phyloP scores from a whole-genome alignment of 116 monocot genomes.

The Cymodocea nodosa region DNA sequence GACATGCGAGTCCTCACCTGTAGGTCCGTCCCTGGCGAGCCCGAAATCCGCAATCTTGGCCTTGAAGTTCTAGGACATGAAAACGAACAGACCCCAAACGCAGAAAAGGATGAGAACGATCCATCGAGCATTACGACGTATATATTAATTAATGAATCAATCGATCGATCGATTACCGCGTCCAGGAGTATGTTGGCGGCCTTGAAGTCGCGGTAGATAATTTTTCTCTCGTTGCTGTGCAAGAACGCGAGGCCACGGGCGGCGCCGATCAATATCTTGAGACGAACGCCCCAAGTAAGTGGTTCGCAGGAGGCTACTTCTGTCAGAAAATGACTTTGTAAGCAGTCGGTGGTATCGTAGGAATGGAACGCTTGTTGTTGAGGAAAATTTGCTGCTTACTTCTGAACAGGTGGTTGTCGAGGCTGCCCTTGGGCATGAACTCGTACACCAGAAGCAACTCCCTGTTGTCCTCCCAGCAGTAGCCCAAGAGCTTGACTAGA shows the following conservation, averaged over 20 bases:
- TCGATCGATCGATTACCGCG: conserved; percentile 15
- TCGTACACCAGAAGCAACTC: conserved; percentile 89
- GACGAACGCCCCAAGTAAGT: conserved; percentile 52
- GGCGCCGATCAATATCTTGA: conserved; percentile 62
- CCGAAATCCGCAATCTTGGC: conserved; percentile 62
- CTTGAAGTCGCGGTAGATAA: conserved; percentile 88
- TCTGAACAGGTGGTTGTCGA: conserved; percentile 87
- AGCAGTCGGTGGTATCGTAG: not conserved
- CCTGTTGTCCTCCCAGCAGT: conserved; percentile 68
- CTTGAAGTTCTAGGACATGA: conserved; percentile 27
- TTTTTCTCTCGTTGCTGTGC: conserved; percentile 44
- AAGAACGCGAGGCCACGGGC: conserved; percentile 76
- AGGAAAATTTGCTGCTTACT: conserved; percentile 32
- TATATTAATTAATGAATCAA: too few species aligned
- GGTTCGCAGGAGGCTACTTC: conserved; percentile 33
- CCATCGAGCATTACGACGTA: too few species aligned
- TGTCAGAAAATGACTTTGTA: conserved; percentile 15
- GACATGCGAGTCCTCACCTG: conserved; percentile 29
- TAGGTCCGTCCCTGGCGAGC: conserved; percentile 45
- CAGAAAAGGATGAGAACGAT: too few species aligned
- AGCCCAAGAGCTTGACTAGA: conserved; percentile 77
- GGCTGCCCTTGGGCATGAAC: conserved; percentile 77
- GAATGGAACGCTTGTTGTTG: too few species aligned
- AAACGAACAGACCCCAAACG: too few species aligned
- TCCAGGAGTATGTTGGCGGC: conserved; percentile 84